Evolutionary conservation across 306 rosid genomes (phyloP).

Genomic region (Vigna mungo): DNA sequence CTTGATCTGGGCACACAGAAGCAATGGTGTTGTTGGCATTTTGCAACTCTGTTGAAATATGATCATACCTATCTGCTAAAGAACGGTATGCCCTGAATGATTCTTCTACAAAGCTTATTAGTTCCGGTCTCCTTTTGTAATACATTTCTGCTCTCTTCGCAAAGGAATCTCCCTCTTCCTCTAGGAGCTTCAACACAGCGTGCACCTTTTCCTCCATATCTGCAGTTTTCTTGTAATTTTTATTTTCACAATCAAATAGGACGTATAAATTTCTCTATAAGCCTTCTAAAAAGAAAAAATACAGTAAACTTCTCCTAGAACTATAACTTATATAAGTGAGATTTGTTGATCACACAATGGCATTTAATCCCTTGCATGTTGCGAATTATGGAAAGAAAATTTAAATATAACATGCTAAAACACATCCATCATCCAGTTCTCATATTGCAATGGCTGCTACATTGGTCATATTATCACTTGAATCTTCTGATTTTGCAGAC

Average conservation of each 20-base stretch:
- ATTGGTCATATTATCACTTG: neutral
- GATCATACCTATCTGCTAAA: constrained; percentile 90
- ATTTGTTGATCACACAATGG: constrained; percentile 24
- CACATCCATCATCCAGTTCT: neutral
- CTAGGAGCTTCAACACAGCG: constrained; percentile 57
- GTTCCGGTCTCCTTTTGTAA: constrained; percentile 83
- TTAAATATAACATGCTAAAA: constrained; percentile 3
- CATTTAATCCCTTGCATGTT: constrained; percentile 8
- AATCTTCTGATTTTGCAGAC: constrained; percentile 9
- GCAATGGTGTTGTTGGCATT: constrained; percentile 92
- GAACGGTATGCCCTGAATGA: constrained; percentile 76
- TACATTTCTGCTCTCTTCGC: constrained; percentile 95
- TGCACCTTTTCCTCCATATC: constrained; percentile 93
- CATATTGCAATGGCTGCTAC: too few species aligned
- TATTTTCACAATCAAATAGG: constrained; percentile 23
- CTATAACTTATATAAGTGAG: neutral
- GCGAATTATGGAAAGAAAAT: neutral
- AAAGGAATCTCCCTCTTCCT: constrained; percentile 90
- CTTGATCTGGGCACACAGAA: constrained; percentile 83
- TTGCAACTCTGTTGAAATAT: constrained; percentile 85
- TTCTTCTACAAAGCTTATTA: constrained; percentile 82
- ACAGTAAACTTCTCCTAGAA: too few species aligned
- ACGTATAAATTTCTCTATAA: neutral
- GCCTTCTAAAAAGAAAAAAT: neutral
- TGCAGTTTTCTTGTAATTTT: constrained; percentile 48